Evolutionary conservation across 2,329 filamentous ascomycete species (phyloP), one percentile per base, ranked within the genome.

Genomic region (Microsporum ferrugineum): DNA sequence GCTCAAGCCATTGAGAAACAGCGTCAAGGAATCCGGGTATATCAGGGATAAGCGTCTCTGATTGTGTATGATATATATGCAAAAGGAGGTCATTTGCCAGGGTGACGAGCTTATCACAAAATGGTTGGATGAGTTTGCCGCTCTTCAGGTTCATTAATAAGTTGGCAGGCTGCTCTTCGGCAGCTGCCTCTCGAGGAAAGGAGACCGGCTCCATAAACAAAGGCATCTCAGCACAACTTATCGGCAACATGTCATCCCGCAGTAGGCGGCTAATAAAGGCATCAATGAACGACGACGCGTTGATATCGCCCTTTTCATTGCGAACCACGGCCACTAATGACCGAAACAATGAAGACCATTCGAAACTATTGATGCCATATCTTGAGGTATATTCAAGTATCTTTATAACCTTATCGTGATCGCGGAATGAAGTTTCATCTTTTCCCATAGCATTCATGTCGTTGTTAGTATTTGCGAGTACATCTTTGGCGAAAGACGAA

Each of bases 361-460:
- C 69, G 8, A 70, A 39, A 61, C 63, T 65, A 38, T 63, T 57
- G 63, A 63, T 62, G 55, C 69, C n/a, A 64, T 72, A 70, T n/a
- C 62, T 61, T 36, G 70, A 74, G 34, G 88, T 84, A 65, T 80
- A 76, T 66, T 86, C 80, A 2, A 95, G 78, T 38, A 95, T 81
- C 17, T 82, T 85, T 14, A 86, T 79, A 29, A 88, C 76, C 58
- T 87, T 83, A 6, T 87, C 84, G 65, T 89, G 91, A 61, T 89
- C 85, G 8, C 84, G 82, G 5, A 68, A 65, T n/a, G 12, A 87
- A 83, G 60, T 86, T 71, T 39, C 83, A 76, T 62, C 78, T 47
- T 59, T 59, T 8, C 41, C 57, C 39, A 27, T 47, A 5, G 12
- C 75, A 80, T 65, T 71, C 74, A 57, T 69, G 75, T 17, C 72